Base-by-base conservation (phyloP, 192 early-diverging fungal species). In the Coemansia sp. region DNA sequence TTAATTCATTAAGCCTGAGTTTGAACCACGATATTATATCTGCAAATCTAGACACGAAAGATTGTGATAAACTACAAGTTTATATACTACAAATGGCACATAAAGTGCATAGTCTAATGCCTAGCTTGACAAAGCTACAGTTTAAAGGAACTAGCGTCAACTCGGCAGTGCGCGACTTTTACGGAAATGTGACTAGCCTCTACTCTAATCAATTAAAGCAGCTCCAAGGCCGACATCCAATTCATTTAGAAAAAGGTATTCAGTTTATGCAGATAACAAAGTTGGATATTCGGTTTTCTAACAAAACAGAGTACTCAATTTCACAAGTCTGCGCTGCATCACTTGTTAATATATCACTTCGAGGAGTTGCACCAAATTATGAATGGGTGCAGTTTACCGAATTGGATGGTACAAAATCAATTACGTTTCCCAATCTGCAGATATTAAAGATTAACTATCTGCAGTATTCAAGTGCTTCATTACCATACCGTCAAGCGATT, bases 1-100 rank as follows among this genome's bases (percentile, higher is more conserved):
- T 57, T 19, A 55, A 56, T n/a, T 47, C 62, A 17, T 22, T 64
- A 23, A 47, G 37, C 3, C 17, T 64, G 21, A 48, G 37, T 14
- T 17, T 64, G 11, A 43, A 21, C 9, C 17, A 31, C n/a, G 53
- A 64, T 43, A 59, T 59, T 25, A 59, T 21, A 6, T 59, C 9
- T 8, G 0, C 39, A 2, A 25, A 53, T 12, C 51, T 19, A 14
- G 23, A 8, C 12, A 7, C 4, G 2, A 11, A 11, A 3, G 12
- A 10, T 7, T 31, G 29, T 31, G 29, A 31, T 31, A 31, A 31
- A 31, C 4, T 5, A 7, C 29, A 31, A 31, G 29, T 1, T 31
- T 31, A 31, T 31, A 31, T 31, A 31, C 29, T 31, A 6, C 29
- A 31, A 31, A 3, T 50, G 27, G 27, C 27, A 16, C 27, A 14